phyloP scores from a whole-genome alignment of 2,329 filamentous ascomycete genomes.

The Monilinia fructicola region DNA sequence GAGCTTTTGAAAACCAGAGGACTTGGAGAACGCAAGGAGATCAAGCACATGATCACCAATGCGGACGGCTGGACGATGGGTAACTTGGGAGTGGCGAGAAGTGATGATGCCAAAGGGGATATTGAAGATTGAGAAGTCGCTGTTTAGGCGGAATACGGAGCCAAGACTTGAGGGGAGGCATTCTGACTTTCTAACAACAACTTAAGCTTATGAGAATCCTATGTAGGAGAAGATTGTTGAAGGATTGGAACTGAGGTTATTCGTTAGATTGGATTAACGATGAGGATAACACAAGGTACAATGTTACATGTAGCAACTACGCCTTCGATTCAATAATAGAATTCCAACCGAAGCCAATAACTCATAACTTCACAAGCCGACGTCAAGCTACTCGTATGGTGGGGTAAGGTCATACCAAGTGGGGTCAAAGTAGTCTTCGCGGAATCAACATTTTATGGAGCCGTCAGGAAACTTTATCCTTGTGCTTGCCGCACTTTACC shows the following conservation, averaged over 20 bases:
- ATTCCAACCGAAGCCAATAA: background rate
- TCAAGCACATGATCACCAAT: slow-evolving; percentile 69
- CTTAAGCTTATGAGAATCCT: background rate
- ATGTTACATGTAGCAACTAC: background rate
- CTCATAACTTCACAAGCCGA: background rate
- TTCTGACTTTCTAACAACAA: slow-evolving; percentile 26
- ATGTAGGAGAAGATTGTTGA: background rate
- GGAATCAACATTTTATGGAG: slow-evolving; percentile 12
- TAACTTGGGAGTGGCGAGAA: slow-evolving; percentile 44
- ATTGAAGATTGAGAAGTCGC: slow-evolving; percentile 67
- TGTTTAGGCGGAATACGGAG: slow-evolving; percentile 36
- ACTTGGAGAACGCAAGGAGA: slow-evolving; percentile 58
- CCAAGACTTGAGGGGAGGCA: slow-evolving; percentile 40
- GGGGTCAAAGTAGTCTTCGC: background rate
- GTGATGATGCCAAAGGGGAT: slow-evolving; percentile 76
- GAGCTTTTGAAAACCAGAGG: slow-evolving; percentile 59
- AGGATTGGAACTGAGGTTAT: background rate
- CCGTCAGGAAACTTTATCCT: background rate
- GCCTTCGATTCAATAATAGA: background rate
- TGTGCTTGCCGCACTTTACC: background rate
- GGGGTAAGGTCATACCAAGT: background rate
- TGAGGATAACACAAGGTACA: background rate
- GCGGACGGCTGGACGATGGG: slow-evolving; percentile 61
- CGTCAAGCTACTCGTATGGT: slow-evolving; percentile 6
- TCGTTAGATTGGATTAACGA: background rate